Conservation (phyloP, 1,139 yeast genomes). For the Schwanniomyces etchellsii region DNA sequence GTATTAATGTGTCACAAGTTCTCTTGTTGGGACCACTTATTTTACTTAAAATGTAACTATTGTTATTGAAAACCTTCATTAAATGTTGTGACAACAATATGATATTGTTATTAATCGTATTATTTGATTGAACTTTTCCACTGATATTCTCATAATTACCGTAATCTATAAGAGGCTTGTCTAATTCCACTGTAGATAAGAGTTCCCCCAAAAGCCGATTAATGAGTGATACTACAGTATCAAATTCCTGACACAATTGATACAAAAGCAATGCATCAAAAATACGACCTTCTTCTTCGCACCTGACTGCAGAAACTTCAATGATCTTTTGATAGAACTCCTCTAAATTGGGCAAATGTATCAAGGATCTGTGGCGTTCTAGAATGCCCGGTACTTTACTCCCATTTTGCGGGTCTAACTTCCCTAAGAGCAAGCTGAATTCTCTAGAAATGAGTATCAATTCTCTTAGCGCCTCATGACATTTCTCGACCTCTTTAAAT, state of each 20-base stretch:
- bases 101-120: conserved; percentile 41
- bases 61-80: conserved; percentile 46
- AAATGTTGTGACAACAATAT: conserved; percentile 57
- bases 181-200: conserved; percentile 67
- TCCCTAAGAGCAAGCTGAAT: conserved; percentile 75
- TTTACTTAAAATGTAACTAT: conserved; percentile 40
- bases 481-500: conserved; percentile 46
- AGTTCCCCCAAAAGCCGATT: conserved; percentile 79
- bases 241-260: conserved; percentile 84
- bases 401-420: conserved; percentile 62
- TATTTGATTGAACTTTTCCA: conserved; percentile 14
- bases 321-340: conserved; percentile 53
- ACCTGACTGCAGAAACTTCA: conserved; percentile 78
- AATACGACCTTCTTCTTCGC: conserved; percentile 88
- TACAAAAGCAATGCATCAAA: conserved; percentile 82
- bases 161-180: conserved; percentile 45
- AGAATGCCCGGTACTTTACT: conserved; percentile 78
- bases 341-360: conserved; percentile 53
- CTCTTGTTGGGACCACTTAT: conserved; percentile 47
- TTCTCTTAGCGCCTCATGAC: conserved; percentile 80
- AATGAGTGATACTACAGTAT: conserved; percentile 72
- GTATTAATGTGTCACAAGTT: conserved; percentile 60
- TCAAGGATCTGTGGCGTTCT: conserved; percentile 69
- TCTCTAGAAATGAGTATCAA: conserved; percentile 83
- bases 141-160: conserved; percentile 30